phyloP scores from a whole-genome alignment of 306 rosid species.

The Inga oerstediana region DNA sequence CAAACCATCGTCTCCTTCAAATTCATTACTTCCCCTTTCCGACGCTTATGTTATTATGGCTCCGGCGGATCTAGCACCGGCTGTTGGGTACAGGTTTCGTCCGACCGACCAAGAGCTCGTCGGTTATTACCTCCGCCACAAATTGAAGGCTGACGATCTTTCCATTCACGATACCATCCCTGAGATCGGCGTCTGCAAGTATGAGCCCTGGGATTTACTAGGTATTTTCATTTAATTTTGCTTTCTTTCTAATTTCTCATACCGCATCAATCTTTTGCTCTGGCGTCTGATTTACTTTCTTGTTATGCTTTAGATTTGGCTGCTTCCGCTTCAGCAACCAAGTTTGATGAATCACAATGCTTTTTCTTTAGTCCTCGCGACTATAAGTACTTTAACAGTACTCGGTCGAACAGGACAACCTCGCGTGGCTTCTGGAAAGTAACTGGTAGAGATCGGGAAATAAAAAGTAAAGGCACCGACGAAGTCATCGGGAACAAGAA shows the following conservation, averaged over 20 bases:
- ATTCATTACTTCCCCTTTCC: too few relatives aligned
- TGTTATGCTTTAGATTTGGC: too few relatives aligned
- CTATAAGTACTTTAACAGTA: conserved; percentile 24
- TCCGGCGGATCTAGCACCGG: not conserved
- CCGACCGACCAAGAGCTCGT: conserved; percentile 78
- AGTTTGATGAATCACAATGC: conserved; percentile 39
- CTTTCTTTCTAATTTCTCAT: too few relatives aligned
- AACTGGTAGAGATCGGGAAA: too few relatives aligned
- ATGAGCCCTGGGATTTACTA: not conserved
- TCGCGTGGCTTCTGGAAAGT: conserved; percentile 41
- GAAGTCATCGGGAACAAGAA: not conserved
- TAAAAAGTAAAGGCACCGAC: not conserved
- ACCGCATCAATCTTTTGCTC: too few relatives aligned
- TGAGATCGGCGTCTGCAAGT: conserved; percentile 48
- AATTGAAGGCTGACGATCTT: conserved; percentile 33
- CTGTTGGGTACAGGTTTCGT: conserved; percentile 57
- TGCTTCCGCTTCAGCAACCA: conserved; percentile 32
- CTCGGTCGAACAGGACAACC: too few relatives aligned
- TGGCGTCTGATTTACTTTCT: too few relatives aligned
- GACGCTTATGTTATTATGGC: not conserved
- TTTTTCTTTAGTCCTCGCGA: conserved; percentile 50
- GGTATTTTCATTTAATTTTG: not conserved
- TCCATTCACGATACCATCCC: not conserved
- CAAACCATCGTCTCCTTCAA: too few relatives aligned
- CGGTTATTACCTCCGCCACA: conserved; percentile 42